Evolutionary conservation across 2,329 filamentous ascomycete species (phyloP).

Genomic region (Aspergillus pseudoterreus): DNA sequence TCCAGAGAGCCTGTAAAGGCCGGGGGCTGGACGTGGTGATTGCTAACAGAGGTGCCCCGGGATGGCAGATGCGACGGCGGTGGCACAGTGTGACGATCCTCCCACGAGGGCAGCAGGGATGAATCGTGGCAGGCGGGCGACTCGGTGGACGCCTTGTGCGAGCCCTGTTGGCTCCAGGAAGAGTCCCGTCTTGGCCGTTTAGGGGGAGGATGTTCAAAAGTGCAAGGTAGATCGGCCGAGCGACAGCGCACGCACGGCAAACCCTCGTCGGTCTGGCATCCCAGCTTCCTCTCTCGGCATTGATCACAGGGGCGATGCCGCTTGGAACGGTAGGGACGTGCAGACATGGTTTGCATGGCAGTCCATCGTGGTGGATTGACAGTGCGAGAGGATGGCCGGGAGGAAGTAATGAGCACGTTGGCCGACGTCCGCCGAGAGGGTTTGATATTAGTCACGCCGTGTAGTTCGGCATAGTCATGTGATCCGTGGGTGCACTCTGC

Average conservation of each 20-base stretch:
- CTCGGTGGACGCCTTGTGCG: slow-evolving; percentile 4
- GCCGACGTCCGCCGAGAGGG: too few relatives aligned
- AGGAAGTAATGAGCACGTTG: background rate
- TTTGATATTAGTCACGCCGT: too few relatives aligned
- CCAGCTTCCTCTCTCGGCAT: slow-evolving; percentile 30
- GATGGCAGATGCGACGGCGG: slow-evolving; percentile 1
- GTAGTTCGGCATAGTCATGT: background rate
- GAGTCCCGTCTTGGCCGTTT: slow-evolving; percentile 16
- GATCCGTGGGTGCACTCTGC: too few relatives aligned
- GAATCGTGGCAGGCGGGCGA: slow-evolving; percentile 3
- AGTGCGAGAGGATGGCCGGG: background rate
- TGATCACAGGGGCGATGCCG: slow-evolving; percentile 31
- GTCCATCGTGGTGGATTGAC: background rate
- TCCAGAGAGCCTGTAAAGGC: slow-evolving; percentile 6
- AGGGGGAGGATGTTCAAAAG: slow-evolving; percentile 21
- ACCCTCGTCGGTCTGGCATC: slow-evolving; percentile 23
- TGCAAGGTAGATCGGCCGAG: slow-evolving; percentile 21
- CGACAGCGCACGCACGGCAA: slow-evolving; percentile 24
- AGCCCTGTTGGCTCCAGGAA: slow-evolving; percentile 8
- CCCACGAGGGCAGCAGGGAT: slow-evolving; percentile 5
- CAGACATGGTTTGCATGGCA: slow-evolving; percentile 10
- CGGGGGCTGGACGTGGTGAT: background rate
- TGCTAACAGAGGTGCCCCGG: slow-evolving; percentile 1
- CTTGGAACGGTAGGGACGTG: slow-evolving; percentile 31
- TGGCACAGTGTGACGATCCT: background rate